These are phyloP conservation scores for Narthecium ossifragum DNA, from an alignment of 106 monocot species.

Conservation along the genomic window DNA sequence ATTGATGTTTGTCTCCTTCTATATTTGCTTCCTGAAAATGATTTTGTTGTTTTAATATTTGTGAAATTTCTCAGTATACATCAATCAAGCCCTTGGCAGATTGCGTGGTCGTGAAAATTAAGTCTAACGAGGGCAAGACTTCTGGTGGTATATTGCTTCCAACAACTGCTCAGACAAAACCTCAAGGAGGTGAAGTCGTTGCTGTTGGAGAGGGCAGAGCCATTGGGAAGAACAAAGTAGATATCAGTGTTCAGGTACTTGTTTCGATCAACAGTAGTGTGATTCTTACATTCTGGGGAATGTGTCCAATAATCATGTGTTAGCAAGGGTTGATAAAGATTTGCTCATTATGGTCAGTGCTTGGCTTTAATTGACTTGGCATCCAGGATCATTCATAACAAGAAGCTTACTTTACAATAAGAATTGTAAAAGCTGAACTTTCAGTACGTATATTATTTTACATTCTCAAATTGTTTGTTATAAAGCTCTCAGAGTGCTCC, in stretches of 20 bases:
- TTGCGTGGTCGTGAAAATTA: conserved; percentile 81
- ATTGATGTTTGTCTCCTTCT: background rate
- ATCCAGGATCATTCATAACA: too few species aligned
- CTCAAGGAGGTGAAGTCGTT: conserved; percentile 80
- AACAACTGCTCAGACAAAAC: conserved; percentile 60
- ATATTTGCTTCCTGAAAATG: background rate
- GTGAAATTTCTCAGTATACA: conserved; percentile 60
- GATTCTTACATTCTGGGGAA: too few species aligned
- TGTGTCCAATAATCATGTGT: too few species aligned
- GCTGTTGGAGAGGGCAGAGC: conserved; percentile 71
- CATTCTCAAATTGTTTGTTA: too few species aligned
- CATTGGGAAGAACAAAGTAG: conserved; percentile 67
- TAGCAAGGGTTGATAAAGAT: too few species aligned
- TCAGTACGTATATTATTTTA: too few species aligned
- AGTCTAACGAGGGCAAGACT: conserved; percentile 63
- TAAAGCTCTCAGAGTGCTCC: too few species aligned
- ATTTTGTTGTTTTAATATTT: background rate
- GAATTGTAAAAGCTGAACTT: too few species aligned
- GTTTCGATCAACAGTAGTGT: too few species aligned
- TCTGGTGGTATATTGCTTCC: conserved; percentile 77
- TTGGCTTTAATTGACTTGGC: too few species aligned
- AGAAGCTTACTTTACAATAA: too few species aligned
- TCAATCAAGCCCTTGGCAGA: conserved; percentile 74
- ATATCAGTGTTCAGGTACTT: conserved; percentile 56
- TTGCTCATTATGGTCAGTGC: too few species aligned